These are phyloP conservation scores for Metarhizium humberi DNA, from an alignment of 2,329 filamentous ascomycete genomes.

Conservation along the genomic window DNA sequence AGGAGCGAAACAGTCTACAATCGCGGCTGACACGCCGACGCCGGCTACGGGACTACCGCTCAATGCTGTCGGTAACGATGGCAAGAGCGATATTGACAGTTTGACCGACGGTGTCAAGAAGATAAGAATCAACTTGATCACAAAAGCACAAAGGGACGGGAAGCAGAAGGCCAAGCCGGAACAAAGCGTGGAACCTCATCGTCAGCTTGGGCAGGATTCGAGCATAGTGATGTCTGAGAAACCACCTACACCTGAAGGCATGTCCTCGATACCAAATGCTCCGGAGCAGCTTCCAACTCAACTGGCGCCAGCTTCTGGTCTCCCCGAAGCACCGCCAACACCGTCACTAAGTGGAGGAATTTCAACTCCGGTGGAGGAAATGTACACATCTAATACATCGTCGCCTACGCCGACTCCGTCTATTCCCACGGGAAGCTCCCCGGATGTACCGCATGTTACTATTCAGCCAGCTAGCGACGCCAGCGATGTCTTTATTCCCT, in stretches of 20 bases:
- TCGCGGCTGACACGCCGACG: slow-evolving; percentile 8
- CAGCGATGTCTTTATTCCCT: slow-evolving; percentile 39
- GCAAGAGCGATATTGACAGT: slow-evolving; percentile 37
- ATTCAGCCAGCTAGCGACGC: slow-evolving; percentile 16
- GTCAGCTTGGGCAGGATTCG: not conserved
- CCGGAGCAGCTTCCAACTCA: not conserved
- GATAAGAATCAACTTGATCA: slow-evolving; percentile 53
- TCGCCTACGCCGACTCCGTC: slow-evolving; percentile 14
- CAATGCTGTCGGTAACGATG: slow-evolving; percentile 6
- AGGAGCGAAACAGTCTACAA: slow-evolving; percentile 9
- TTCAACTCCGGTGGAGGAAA: slow-evolving; percentile 15
- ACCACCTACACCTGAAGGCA: not conserved
- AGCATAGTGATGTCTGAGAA: not conserved
- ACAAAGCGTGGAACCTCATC: not conserved
- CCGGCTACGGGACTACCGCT: slow-evolving; percentile 4
- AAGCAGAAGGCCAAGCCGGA: slow-evolving; percentile 27
- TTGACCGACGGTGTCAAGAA: slow-evolving; percentile 52
- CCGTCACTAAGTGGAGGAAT: slow-evolving; percentile 14
- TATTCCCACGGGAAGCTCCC: slow-evolving; percentile 20
- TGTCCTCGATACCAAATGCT: not conserved
- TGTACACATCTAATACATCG: slow-evolving; percentile 11
- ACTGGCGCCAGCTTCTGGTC: not conserved
- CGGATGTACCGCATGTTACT: slow-evolving; percentile 16
- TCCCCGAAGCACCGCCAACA: slow-evolving; percentile 14
- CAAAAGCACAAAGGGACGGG: slow-evolving; percentile 48